Conservation (phyloP, 306 rosid genomes). For the Alnus rubra region DNA sequence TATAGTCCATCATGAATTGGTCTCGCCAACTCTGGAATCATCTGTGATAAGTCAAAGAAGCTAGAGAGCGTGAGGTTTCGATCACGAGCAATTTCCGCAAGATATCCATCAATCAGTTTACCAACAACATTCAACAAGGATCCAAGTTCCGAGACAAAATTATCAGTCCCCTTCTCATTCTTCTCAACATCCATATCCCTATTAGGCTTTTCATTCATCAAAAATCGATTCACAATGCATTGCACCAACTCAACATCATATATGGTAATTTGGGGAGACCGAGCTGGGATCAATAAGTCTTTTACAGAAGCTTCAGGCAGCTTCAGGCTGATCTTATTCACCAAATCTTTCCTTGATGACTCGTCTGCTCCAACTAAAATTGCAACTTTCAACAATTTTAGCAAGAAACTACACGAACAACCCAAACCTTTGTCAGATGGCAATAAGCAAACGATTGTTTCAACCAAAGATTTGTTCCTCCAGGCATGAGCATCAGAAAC, state of each 20-base stretch:
- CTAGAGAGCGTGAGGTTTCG: constrained; percentile 55
- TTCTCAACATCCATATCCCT: constrained; percentile 40
- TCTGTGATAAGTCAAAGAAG: constrained; percentile 65
- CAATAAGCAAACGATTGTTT: constrained; percentile 79
- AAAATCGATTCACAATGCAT: constrained; percentile 56
- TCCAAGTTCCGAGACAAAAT: constrained; percentile 46
- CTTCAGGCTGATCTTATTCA: constrained; percentile 59
- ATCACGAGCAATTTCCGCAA: constrained; percentile 70
- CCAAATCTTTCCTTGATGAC: constrained; percentile 56
- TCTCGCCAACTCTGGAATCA: constrained; percentile 68
- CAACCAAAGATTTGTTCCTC: constrained; percentile 79
- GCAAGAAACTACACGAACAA: constrained; percentile 81
- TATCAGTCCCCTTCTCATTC: constrained; percentile 54
- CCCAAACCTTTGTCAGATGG: constrained; percentile 65
- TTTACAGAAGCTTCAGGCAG: constrained; percentile 74
- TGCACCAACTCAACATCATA: constrained; percentile 72
- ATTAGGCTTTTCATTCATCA: constrained; percentile 42
- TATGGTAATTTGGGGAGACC: constrained; percentile 58
- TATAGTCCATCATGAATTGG: constrained; percentile 85
- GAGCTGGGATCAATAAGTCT: constrained; percentile 81
- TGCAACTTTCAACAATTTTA: constrained; percentile 84
- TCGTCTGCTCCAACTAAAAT: constrained; percentile 76
- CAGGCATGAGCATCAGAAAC: constrained; percentile 68
- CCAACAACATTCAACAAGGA: constrained; percentile 71
- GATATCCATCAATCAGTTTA: constrained; percentile 72